phyloP scores from a whole-genome alignment of 176 grass and related monocot species.

The Hsuehochloa calcarea region DNA sequence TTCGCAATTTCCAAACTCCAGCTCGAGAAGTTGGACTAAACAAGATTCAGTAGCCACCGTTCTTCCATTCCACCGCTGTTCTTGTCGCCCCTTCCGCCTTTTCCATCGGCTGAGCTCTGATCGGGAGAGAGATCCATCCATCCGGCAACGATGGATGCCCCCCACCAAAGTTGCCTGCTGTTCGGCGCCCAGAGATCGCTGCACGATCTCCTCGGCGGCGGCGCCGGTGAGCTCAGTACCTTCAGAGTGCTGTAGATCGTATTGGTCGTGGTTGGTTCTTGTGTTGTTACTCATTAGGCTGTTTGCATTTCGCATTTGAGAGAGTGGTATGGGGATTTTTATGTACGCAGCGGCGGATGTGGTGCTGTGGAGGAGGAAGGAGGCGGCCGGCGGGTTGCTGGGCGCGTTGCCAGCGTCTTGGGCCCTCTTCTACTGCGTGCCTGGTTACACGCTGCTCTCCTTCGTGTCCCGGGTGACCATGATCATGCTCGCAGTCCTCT shows the following conservation, averaged over 20 bases:
- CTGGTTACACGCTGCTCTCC: slow-evolving; percentile 51
- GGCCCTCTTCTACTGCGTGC: slow-evolving; percentile 47
- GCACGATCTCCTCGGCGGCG: slow-evolving; percentile 51
- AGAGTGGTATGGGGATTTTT: not conserved
- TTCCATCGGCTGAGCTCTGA: not conserved
- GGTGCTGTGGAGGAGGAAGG: slow-evolving; percentile 49
- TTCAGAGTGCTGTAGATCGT: not conserved
- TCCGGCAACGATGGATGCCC: slow-evolving; percentile 29
- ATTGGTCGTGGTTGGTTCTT: not conserved
- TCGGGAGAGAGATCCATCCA: not conserved
- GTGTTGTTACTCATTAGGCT: not conserved
- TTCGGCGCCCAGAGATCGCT: slow-evolving; percentile 41
- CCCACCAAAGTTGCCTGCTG: not conserved
- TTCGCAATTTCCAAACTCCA: not conserved
- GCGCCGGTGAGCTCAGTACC: slow-evolving; percentile 28
- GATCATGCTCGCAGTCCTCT: slow-evolving; percentile 58
- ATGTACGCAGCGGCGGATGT: slow-evolving; percentile 45
- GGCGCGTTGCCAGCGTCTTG: slow-evolving; percentile 19
- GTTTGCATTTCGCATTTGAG: slow-evolving; percentile 1
- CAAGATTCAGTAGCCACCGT: not conserved
- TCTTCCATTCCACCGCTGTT: slow-evolving; percentile 15
- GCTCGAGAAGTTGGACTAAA: not conserved
- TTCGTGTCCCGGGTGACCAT: slow-evolving; percentile 56
- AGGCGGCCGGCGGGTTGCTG: slow-evolving; percentile 38
- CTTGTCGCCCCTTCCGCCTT: not conserved